These are phyloP conservation scores for Tricholoma saponaceum DNA, from an alignment of 768 basidiomycete species.

Conservation along the genomic window DNA sequence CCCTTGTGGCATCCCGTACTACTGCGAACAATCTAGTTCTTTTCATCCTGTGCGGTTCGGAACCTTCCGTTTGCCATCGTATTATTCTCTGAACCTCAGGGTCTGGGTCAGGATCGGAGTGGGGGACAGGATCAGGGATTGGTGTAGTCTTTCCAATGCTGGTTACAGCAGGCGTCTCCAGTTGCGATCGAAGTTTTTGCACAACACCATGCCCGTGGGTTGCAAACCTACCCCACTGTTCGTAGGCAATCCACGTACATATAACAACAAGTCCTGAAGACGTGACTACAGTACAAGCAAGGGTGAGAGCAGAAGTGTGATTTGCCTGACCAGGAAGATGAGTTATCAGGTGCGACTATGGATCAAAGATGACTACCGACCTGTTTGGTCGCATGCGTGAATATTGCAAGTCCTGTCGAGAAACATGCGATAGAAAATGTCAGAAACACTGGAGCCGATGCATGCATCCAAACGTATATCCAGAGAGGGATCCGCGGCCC, in stretches of 20 bases:
- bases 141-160: neutral
- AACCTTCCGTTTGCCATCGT: neutral
- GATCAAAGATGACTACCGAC: neutral
- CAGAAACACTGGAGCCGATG: conserved; percentile 7
- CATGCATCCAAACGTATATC: conserved; percentile 8
- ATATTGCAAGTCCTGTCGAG: conserved; percentile 6
- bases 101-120: neutral
- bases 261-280: conserved; percentile 5
- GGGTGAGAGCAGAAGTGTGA: conserved; percentile 2
- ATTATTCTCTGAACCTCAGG: neutral
- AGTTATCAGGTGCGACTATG: neutral
- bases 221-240: conserved; percentile 3
- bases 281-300: conserved; percentile 5
- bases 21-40: neutral
- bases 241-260: conserved; percentile 6
- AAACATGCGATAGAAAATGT: conserved; percentile 6
- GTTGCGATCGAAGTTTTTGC: neutral
- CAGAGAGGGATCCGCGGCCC: conserved; percentile 4
- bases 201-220: neutral
- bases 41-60: neutral
- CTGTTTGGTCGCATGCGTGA: conserved; percentile 6
- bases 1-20: neutral
- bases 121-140: neutral
- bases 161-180: neutral
- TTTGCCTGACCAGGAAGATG: neutral